A percentile compares a stretch with the other conserved stretches of the same genome.
These are phyloP conservation scores for Adiantum capillusveneris DNA, from an alignment of 75 land plant species.

Conservation along the genomic window DNA sequence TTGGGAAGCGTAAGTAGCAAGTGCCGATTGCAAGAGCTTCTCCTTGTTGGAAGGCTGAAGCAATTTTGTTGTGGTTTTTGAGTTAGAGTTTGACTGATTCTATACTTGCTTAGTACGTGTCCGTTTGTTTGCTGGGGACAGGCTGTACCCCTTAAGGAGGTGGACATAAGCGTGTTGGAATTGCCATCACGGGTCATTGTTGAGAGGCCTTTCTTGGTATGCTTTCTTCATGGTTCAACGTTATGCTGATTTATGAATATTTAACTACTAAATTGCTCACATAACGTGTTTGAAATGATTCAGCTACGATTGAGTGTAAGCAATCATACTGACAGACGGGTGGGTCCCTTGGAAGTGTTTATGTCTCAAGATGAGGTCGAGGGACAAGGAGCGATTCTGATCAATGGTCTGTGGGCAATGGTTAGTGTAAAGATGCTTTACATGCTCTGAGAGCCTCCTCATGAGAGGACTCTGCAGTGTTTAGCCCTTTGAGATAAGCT, in stretches of 20 bases:
- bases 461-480: too few species aligned
- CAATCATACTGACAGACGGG: slow-evolving; percentile 61
- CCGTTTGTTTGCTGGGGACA: slow-evolving; percentile 11
- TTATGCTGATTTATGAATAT: too few species aligned
- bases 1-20: slow-evolving; percentile 62
- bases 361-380: slow-evolving; percentile 36
- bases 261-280: too few species aligned
- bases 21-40: too few species aligned
- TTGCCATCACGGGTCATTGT: slow-evolving; percentile 54
- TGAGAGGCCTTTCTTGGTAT: slow-evolving; percentile 79
- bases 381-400: slow-evolving; percentile 48
- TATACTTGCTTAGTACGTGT: too few species aligned
- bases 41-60: too few species aligned
- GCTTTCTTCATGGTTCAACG: neutral
- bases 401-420: slow-evolving; percentile 76
- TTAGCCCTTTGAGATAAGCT: too few species aligned
- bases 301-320: slow-evolving; percentile 60
- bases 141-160: slow-evolving; percentile 64
- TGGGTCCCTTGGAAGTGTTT: slow-evolving; percentile 73
- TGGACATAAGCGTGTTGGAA: slow-evolving; percentile 56
- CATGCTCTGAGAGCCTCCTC: too few species aligned
- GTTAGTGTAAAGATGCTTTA: slow-evolving; percentile 33
- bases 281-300: neutral
- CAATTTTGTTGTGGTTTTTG: too few species aligned
- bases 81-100: too few species aligned